Evolutionary conservation across 768 basidiomycete species (phyloP), one percentile per base, ranked within the genome.

Genomic region (Russula brevipes): DNA sequence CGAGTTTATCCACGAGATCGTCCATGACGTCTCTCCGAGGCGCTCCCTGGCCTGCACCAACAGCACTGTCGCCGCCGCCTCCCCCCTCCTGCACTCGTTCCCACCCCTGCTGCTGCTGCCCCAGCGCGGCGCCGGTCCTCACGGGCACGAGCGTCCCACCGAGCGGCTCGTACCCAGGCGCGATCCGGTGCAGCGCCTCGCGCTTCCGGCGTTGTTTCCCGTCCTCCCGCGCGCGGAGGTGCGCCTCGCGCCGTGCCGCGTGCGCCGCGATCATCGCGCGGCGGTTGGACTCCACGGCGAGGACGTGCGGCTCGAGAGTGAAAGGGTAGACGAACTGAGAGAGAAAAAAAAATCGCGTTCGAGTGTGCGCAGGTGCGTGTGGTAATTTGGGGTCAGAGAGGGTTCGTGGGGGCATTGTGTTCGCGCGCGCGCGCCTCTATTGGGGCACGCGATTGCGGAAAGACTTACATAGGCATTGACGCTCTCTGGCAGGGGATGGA

Each of bases 271-370:
- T 80, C 0, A 87, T 86, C 4, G 79, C 75, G 52, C 86, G 80
- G 1, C 91, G 86, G 0, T 90, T 81, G 0, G 88, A 84, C 70
- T 90, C 90, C 45, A 91, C 75, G 1, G 85, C 82, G 57, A 95
- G 74, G 67, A 93, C 79, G 72, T 96, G 94, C 0, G 86, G 83
- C 70, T 98, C 96, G 56, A 98, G 82, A 3, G 94, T 89, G 79
- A 93, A 98, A 2, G 96, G 95, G 70, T 98, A 98, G 47, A 91
- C 96, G 70, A 98, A 97, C 95, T 98, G 72, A n/a, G n/a, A n/a
- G n/a, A n/a, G n/a, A n/a, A n/a, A n/a, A n/a, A n/a, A n/a, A n/a
- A n/a, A n/a, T n/a, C n/a, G n/a, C n/a, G n/a, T n/a, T n/a, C n/a
- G n/a, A n/a, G n/a, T n/a, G 17, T 47, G 24, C 8, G 56, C 6